These are phyloP conservation scores for Kalmusia sp. DNA, from an alignment of 2,329 filamentous ascomycete genomes.

Conservation along the genomic window DNA sequence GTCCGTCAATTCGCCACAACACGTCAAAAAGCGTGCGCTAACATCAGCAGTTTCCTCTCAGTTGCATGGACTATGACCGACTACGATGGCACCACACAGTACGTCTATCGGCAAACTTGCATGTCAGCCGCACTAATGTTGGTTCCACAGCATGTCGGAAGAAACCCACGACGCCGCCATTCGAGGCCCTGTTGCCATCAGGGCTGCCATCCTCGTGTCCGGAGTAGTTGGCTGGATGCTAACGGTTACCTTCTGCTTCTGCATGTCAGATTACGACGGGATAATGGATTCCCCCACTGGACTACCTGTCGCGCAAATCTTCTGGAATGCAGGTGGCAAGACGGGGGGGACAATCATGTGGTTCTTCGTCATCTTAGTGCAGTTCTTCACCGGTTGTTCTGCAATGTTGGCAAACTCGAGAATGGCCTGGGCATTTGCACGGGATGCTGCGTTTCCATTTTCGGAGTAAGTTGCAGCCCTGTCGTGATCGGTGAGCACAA, in stretches of 20 bases:
- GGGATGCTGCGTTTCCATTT: conserved; percentile 67
- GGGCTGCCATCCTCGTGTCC: conserved; percentile 65
- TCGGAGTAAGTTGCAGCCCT: conserved; percentile 53
- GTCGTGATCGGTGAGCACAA: conserved; percentile 12
- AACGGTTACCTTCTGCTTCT: conserved; percentile 70
- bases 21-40: conserved; percentile 15
- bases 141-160: conserved; percentile 64
- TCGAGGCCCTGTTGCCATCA: conserved; percentile 66
- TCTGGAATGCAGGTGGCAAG: conserved; percentile 66
- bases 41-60: conserved; percentile 55
- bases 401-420: conserved; percentile 70
- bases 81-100: conserved; percentile 72
- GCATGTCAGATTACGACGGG: conserved; percentile 63
- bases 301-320: conserved; percentile 64
- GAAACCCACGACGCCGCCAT: conserved; percentile 70
- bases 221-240: conserved; percentile 68
- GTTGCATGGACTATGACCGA: conserved; percentile 73
- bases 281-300: conserved; percentile 66
- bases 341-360: conserved; percentile 66
- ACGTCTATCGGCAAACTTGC: conserved; percentile 33
- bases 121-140: conserved; percentile 31
- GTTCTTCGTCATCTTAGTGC: conserved; percentile 68
- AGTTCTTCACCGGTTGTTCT: conserved; percentile 70
- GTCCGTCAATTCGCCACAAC: conserved; percentile 42
- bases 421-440: conserved; percentile 68